Conservation (phyloP, 2,329 filamentous ascomycete genomes). For the Fusarium bactridioides region DNA sequence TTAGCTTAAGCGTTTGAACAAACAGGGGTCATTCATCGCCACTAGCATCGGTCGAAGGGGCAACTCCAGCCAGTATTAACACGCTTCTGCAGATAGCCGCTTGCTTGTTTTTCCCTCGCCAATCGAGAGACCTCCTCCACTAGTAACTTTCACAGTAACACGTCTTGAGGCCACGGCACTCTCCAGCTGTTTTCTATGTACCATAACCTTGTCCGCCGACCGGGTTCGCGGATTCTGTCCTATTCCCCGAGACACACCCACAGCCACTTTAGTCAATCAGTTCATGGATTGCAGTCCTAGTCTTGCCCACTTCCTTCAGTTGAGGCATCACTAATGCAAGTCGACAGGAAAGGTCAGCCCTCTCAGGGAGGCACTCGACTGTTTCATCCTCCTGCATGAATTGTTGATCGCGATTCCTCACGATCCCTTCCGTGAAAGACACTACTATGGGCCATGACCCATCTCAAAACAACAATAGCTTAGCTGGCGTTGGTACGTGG, state of each 20-base stretch:
- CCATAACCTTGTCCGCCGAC: conserved; percentile 5
- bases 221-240: conserved; percentile 25
- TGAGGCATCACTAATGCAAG: conserved; percentile 8
- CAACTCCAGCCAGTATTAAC: background rate
- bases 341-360: background rate
- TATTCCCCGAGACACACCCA: conserved; percentile 19
- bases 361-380: background rate
- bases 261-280: conserved; percentile 10
- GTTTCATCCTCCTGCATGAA: conserved; percentile 13
- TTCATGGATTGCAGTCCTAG: background rate
- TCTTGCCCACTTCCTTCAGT: conserved; percentile 4
- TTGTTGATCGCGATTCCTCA: conserved; percentile 1
- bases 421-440: background rate
- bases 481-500: background rate
- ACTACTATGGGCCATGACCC: background rate
- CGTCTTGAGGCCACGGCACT: background rate
- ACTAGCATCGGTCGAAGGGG: background rate
- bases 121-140: background rate
- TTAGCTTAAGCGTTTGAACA: conserved; percentile 1
- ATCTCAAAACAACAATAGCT: background rate
- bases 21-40: conserved; percentile 1
- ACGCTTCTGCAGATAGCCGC: background rate
- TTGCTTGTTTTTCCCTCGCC: background rate
- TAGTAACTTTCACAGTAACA: background rate
- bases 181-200: background rate